phyloP scores from a whole-genome alignment of 2,329 filamentous ascomycete genomes.

The Ophiostoma australiae region DNA sequence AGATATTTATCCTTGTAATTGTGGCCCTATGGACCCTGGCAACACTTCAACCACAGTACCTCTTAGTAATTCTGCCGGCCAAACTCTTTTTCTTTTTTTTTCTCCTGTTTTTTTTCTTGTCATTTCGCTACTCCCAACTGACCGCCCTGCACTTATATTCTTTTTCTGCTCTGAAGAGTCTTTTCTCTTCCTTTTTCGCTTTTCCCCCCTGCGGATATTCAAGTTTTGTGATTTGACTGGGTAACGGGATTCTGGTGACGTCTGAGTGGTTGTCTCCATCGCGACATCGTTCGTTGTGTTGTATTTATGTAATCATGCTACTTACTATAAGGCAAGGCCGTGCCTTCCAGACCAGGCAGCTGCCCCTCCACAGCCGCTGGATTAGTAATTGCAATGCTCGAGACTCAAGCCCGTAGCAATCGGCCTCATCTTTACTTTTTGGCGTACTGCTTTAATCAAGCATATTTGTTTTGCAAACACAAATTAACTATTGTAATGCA shows the following conservation, averaged over 20 bases:
- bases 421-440: neutral
- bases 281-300: neutral
- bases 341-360: neutral
- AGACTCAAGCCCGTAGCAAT: neutral
- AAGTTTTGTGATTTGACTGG: neutral
- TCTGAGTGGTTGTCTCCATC: slow-evolving; percentile 3
- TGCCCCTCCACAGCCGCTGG: neutral
- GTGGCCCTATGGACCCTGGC: slow-evolving; percentile 10
- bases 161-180: neutral
- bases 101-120: neutral
- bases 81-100: slow-evolving; percentile 5
- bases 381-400: neutral
- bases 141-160: neutral
- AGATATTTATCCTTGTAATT: neutral
- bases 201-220: neutral
- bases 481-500: neutral
- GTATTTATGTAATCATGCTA: slow-evolving; percentile 6
- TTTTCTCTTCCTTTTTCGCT: neutral
- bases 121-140: neutral
- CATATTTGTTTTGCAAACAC: neutral
- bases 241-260: neutral
- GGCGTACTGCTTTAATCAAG: too few relatives aligned
- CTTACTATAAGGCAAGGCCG: neutral
- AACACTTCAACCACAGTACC: neutral
- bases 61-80: slow-evolving; percentile 2